These are phyloP conservation scores for Xylaria venustula DNA, from an alignment of 495 filamentous ascomycete species.

Conservation along the genomic window DNA sequence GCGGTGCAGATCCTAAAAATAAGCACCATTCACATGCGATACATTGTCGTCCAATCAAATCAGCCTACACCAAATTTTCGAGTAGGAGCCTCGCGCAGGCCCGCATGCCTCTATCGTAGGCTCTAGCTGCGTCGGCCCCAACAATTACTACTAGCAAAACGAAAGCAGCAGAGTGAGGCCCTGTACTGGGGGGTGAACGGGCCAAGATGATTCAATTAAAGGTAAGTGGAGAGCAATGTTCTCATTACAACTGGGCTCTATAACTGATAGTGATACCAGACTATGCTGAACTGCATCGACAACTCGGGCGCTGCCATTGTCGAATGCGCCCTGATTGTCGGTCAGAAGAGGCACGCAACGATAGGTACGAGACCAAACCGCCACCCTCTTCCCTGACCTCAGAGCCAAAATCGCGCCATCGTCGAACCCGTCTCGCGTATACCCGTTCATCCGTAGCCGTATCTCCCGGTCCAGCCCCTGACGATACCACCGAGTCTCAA, in stretches of 20 bases:
- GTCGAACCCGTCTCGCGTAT: too few relatives aligned
- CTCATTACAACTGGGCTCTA: too few relatives aligned
- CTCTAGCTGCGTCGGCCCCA: not conserved
- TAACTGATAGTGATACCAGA: constrained; percentile 50
- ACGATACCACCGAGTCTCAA: too few relatives aligned
- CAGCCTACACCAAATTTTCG: not conserved
- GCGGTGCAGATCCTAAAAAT: not conserved
- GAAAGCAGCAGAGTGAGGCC: constrained; percentile 16
- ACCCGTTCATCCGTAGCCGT: not conserved
- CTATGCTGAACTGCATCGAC: constrained; percentile 99
- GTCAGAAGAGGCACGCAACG: constrained; percentile 83
- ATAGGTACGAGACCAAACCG: constrained; percentile 64
- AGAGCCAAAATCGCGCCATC: too few relatives aligned
- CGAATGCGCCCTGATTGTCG: constrained; percentile 90
- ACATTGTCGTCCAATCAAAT: constrained; percentile 1
- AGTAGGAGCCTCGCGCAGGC: not conserved
- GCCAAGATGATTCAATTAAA: constrained; percentile 97
- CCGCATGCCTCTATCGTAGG: not conserved
- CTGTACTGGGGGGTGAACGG: constrained; percentile 25
- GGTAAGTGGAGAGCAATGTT: too few relatives aligned
- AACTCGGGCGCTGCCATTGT: constrained; percentile 98
- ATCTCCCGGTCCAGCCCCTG: not conserved
- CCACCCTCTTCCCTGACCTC: not conserved
- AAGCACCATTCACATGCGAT: not conserved
- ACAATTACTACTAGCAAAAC: constrained; percentile 7